Conservation (phyloP, 768 basidiomycete genomes). For the Peribolospora kevripleyi region DNA sequence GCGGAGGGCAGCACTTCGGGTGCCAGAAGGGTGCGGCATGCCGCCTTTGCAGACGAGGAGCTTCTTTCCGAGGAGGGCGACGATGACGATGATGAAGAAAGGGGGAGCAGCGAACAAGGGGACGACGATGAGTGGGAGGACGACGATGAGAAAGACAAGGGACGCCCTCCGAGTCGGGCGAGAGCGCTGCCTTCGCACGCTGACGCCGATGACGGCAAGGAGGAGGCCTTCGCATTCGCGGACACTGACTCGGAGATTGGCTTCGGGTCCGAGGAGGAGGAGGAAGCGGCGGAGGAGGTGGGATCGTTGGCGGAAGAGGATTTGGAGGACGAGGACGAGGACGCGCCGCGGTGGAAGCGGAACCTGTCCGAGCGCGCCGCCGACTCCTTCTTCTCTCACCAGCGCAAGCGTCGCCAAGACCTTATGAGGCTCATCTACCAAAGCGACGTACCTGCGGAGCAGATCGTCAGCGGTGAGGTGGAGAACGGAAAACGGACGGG, state of each 20-base stretch:
- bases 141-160: constrained; percentile 24
- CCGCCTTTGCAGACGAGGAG: constrained; percentile 6
- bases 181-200: constrained; percentile 11
- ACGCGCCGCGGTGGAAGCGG: constrained; percentile 46
- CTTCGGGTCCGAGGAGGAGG: constrained; percentile 29
- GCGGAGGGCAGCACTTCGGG: constrained; percentile 3
- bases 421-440: constrained; percentile 72
- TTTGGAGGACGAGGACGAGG: constrained; percentile 21
- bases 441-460: constrained; percentile 38
- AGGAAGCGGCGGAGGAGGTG: constrained; percentile 27
- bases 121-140: constrained; percentile 31
- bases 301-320: constrained; percentile 24
- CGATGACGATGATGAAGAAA: constrained; percentile 17
- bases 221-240: constrained; percentile 10
- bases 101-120: constrained; percentile 14
- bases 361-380: constrained; percentile 34
- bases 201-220: no score
- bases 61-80: constrained; percentile 15
- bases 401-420: constrained; percentile 31
- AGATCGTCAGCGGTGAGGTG: constrained; percentile 31
- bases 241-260: constrained; percentile 17
- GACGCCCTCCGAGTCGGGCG: not conserved
- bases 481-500: constrained; percentile 6
- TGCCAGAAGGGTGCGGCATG: constrained; percentile 18
- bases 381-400: constrained; percentile 24